Conservation (phyloP, 2,329 filamentous ascomycete genomes). For the Conoideocrella luteorostrata region DNA sequence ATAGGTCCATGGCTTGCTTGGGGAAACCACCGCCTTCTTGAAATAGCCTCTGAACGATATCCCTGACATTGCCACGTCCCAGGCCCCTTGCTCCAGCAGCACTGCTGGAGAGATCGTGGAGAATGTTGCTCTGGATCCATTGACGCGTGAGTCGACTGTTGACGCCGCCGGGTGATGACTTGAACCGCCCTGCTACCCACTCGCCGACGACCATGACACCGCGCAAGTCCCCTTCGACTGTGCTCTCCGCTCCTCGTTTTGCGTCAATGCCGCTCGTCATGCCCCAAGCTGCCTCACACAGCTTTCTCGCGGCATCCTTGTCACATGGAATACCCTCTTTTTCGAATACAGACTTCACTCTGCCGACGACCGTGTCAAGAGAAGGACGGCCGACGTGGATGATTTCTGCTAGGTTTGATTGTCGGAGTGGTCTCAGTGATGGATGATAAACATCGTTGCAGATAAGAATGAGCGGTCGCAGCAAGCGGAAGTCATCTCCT, state of each 20-base stretch:
- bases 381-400: conserved; percentile 87
- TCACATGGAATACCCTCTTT: conserved; percentile 87
- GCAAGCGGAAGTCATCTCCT: conserved; percentile 77
- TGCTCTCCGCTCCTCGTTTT: conserved; percentile 59
- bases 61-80: conserved; percentile 64
- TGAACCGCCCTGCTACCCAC: conserved; percentile 72
- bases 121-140: conserved; percentile 70
- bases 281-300: conserved; percentile 80
- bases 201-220: conserved; percentile 82
- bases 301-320: conserved; percentile 75
- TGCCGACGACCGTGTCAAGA: conserved; percentile 74
- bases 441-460: conserved; percentile 97
- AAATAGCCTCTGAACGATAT: conserved; percentile 73
- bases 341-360: conserved; percentile 78
- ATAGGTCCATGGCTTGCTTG: conserved; percentile 41
- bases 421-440: conserved; percentile 77
- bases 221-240: conserved; percentile 67
- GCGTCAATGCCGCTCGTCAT: conserved; percentile 66
- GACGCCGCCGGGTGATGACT: conserved; percentile 36
- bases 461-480: conserved; percentile 85
- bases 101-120: conserved; percentile 61
- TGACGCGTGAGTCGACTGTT: conserved; percentile 55
- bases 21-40: conserved; percentile 73
- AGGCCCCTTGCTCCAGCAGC: conserved; percentile 66
- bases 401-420: conserved; percentile 78